These are phyloP conservation scores for Fagopyrum esculentum DNA, from an alignment of 148 eudicot genomes.

Conservation along the genomic window DNA sequence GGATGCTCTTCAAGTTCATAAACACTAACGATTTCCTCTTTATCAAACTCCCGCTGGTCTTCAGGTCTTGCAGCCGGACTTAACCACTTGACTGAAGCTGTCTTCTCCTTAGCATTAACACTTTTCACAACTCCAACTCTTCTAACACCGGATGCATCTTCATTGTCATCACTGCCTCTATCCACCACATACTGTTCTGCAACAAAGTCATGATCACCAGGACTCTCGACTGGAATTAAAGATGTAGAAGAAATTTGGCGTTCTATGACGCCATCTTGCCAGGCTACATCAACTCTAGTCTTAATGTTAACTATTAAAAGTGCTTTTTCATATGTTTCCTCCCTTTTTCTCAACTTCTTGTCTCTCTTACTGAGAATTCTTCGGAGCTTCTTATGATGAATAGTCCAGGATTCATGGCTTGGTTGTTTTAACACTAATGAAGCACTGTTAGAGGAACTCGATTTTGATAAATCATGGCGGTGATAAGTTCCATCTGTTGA, in stretches of 20 bases:
- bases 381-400: constrained; percentile 89
- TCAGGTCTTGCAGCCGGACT: constrained; percentile 77
- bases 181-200: constrained; percentile 96
- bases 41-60: constrained; percentile 76
- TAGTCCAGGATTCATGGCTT: constrained; percentile 58
- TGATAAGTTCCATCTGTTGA: constrained; percentile 29
- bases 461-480: constrained; percentile 26
- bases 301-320: constrained; percentile 61
- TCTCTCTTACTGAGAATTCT: constrained; percentile 77
- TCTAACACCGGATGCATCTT: constrained; percentile 47
- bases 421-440: constrained; percentile 52
- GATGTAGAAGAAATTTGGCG: constrained; percentile 45
- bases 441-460: constrained; percentile 47
- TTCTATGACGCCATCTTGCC: constrained; percentile 86
- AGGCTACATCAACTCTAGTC: constrained; percentile 74
- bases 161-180: constrained; percentile 66
- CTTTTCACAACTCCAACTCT: constrained; percentile 91
- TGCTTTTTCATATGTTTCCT: constrained; percentile 78
- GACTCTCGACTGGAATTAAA: constrained; percentile 84
- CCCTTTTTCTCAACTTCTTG: constrained; percentile 70
- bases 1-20: constrained; percentile 97
- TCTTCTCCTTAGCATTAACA: constrained; percentile 90
- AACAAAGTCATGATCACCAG: constrained; percentile 96
- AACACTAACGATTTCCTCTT: constrained; percentile 91
- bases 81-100: constrained; percentile 88